Conservation (phyloP, 208 protist genomes). For the Endotrypanum monterogeii region DNA sequence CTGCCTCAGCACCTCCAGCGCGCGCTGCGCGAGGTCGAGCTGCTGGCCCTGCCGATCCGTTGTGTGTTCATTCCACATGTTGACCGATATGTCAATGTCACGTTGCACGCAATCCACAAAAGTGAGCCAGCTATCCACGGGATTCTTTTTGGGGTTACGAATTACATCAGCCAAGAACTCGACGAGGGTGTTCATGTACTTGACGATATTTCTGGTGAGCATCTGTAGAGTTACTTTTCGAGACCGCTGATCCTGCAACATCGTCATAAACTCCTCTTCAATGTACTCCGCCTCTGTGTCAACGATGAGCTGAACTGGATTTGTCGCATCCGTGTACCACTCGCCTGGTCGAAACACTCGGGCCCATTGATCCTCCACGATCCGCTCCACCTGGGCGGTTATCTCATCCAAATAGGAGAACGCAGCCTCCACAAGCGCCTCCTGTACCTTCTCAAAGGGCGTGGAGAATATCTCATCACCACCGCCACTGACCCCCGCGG, state of each 20-base stretch:
- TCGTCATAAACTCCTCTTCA: conserved; percentile 80
- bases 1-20: conserved; percentile 57
- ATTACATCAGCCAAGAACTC: conserved; percentile 84
- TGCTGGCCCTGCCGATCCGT: conserved; percentile 40
- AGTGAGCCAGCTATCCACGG: conserved; percentile 58
- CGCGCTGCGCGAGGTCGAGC: conserved; percentile 56
- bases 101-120: conserved; percentile 76
- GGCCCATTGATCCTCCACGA: conserved; percentile 76
- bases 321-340: conserved; percentile 72
- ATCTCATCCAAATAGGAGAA: conserved; percentile 90
- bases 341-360: conserved; percentile 64
- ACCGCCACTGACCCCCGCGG: neutral
- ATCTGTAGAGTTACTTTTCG: conserved; percentile 70
- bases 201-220: conserved; percentile 68
- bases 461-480: conserved; percentile 23
- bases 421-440: conserved; percentile 57
- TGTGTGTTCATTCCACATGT: conserved; percentile 60
- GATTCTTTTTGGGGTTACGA: conserved; percentile 74
- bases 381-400: conserved; percentile 74
- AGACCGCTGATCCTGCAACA: conserved; percentile 65
- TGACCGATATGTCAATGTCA: conserved; percentile 56
- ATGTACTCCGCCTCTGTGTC: conserved; percentile 84
- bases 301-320: conserved; percentile 84
- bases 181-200: conserved; percentile 77
- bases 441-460: conserved; percentile 77